phyloP scores from a whole-genome alignment of 768 basidiomycete genomes.

The Exidia glandulosa region DNA sequence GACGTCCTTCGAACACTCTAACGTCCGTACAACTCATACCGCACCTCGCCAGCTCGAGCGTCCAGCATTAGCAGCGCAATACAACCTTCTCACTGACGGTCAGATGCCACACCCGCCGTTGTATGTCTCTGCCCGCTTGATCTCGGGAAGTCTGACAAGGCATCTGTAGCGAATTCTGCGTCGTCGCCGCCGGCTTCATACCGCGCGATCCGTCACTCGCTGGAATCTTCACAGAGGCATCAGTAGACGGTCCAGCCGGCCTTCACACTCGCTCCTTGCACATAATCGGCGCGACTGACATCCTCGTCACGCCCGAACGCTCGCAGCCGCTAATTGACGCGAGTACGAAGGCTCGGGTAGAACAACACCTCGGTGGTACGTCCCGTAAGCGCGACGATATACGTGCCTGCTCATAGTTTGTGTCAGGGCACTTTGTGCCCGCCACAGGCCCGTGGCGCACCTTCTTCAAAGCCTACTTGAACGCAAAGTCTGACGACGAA shows the following conservation, averaged over 20 bases:
- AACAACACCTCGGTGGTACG: constrained; percentile 69
- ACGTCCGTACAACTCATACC: background rate
- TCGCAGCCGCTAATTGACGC: constrained; percentile 43
- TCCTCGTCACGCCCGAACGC: constrained; percentile 62
- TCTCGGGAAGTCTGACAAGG: background rate
- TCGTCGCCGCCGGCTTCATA: constrained; percentile 66
- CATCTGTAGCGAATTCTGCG: constrained; percentile 49
- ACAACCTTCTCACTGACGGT: constrained; percentile 42
- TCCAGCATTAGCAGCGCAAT: constrained; percentile 41
- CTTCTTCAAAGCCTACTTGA: constrained; percentile 59
- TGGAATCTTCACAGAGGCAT: constrained; percentile 30
- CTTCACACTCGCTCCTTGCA: constrained; percentile 69
- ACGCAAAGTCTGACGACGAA: background rate
- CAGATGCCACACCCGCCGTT: constrained; percentile 63
- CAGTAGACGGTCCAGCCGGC: constrained; percentile 13
- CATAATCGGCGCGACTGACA: constrained; percentile 64
- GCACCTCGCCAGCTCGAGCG: constrained; percentile 35
- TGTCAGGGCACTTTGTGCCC: constrained; percentile 72
- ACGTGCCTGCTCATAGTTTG: background rate
- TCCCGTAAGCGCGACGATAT: background rate
- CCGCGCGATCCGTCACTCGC: constrained; percentile 34
- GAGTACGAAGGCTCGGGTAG: constrained; percentile 50
- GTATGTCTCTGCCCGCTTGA: constrained; percentile 26
- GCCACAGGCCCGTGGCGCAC: constrained; percentile 65
- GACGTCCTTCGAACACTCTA: constrained; percentile 1